Evolutionary conservation across 2,329 filamentous ascomycete species (phyloP), one percentile per base, ranked within the genome.

Genomic region (Penicillium thymicola): DNA sequence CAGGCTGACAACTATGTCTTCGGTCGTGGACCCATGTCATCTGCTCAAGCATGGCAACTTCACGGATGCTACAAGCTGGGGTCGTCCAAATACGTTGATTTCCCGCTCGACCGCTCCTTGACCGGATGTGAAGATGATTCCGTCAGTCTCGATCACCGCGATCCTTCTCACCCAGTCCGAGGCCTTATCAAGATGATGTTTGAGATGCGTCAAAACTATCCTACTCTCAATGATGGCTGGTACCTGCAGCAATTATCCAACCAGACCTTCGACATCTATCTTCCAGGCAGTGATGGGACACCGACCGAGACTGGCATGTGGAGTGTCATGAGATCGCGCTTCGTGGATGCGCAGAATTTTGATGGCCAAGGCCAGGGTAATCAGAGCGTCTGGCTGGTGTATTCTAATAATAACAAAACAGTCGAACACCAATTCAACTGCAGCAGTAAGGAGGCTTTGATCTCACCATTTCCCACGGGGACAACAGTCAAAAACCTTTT

Each of bases 1-100:
- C 87, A 85, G 0, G 85, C 85, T 3, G 73, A 74, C 58, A 87
- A 88, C 66, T 88, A 88, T 67, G 78, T 88, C 49, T 88, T 84
- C 66, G 85, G 85, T 23, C 80, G 85, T 62, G 82, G 84, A 65
- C 72, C 85, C 2, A 86, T 88, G 79, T 80, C 82, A 9, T 78
- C 83, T 9, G 77, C 82, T 2, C 80, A 79, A 4, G 85, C 85
- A 2, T 88, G 85, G 85, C 81, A 84, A 62, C 77, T 79, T 25
- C 85, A 88, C 63, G 85, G 85, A 3, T 88, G 85, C 67, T 87
- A 86, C 70, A 73, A 73, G 5, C 75, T 86, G 13, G 76, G 78
- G 11, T 81, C 81, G 37, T 78, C 78, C 1, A 82, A 85, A 58
- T 85, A 86, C 65, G 32, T 79, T 62, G 64, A 84, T 4, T 83